Percentiles rank a stretch among this genome's conserved stretches.
Evolutionary conservation across 163 green algal species (phyloP).

Genomic region (Scenedesmus sp.): DNA sequence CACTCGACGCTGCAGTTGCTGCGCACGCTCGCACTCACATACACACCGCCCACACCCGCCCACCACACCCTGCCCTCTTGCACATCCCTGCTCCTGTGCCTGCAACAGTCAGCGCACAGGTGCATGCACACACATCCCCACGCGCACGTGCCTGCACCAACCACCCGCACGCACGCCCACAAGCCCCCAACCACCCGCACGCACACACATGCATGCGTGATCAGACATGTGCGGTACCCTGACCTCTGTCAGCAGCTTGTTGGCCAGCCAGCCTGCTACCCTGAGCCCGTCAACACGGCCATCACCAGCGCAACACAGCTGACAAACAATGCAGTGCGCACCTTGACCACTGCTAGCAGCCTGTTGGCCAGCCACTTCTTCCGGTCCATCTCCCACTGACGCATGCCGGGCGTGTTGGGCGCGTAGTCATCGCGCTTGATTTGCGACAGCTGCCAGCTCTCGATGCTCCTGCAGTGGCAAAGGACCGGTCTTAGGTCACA

Average conservation of each 20-base stretch:
- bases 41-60: too few species aligned
- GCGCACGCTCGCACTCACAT: too few species aligned
- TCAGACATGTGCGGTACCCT: neutral
- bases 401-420: constrained; percentile 59
- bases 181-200: neutral
- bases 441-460: constrained; percentile 63
- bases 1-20: too few species aligned
- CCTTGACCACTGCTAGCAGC: constrained; percentile 48
- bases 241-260: constrained; percentile 31
- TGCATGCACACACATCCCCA: too few species aligned
- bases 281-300: neutral
- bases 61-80: too few species aligned
- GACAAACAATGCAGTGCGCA: neutral
- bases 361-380: constrained; percentile 46
- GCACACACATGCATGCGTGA: neutral
- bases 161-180: too few species aligned
- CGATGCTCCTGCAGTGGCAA: constrained; percentile 48
- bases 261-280: constrained; percentile 26
- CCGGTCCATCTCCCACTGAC: constrained; percentile 52
- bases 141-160: too few species aligned
- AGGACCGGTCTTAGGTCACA: neutral
- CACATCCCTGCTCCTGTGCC: too few species aligned
- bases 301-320: too few species aligned
- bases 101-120: too few species aligned
- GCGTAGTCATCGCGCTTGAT: constrained; percentile 74